These are phyloP conservation scores for Trifolium subterraneum DNA, from an alignment of 306 rosid genomes.

Conservation along the genomic window DNA sequence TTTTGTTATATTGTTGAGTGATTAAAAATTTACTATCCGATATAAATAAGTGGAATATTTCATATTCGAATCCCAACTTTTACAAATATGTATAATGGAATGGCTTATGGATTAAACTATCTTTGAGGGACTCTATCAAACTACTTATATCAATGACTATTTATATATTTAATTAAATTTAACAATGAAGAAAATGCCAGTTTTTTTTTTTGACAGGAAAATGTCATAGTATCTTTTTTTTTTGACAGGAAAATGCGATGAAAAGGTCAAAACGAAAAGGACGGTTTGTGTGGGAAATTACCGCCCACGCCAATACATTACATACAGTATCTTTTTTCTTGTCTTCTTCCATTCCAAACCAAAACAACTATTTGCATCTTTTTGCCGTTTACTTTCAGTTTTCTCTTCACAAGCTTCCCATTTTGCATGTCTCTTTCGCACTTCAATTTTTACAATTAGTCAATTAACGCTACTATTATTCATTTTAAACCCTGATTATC, in stretches of 20 bases:
- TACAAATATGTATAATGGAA: too few relatives aligned
- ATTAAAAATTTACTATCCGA: too few relatives aligned
- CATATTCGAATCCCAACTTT: too few relatives aligned
- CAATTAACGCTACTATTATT: neutral
- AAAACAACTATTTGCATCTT: neutral
- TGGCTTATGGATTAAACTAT: too few relatives aligned
- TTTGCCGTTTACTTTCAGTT: constrained; percentile 43
- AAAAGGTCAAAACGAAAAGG: neutral
- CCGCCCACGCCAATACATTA: neutral
- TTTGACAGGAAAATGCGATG: neutral
- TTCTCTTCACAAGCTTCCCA: neutral
- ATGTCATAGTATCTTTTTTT: neutral
- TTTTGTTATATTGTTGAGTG: too few relatives aligned
- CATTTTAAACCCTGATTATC: constrained; percentile 33
- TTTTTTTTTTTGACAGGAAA: too few relatives aligned
- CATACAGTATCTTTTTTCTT: too few relatives aligned
- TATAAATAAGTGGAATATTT: too few relatives aligned
- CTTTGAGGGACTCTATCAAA: too few relatives aligned
- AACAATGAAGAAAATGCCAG: too few relatives aligned
- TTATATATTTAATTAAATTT: too few relatives aligned
- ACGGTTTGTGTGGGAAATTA: neutral
- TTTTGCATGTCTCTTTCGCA: constrained; percentile 22
- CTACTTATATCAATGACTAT: too few relatives aligned
- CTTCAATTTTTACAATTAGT: neutral
- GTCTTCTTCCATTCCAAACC: neutral